Base-by-base conservation (phyloP, 306 rosid species). In the Geum urbanum region DNA sequence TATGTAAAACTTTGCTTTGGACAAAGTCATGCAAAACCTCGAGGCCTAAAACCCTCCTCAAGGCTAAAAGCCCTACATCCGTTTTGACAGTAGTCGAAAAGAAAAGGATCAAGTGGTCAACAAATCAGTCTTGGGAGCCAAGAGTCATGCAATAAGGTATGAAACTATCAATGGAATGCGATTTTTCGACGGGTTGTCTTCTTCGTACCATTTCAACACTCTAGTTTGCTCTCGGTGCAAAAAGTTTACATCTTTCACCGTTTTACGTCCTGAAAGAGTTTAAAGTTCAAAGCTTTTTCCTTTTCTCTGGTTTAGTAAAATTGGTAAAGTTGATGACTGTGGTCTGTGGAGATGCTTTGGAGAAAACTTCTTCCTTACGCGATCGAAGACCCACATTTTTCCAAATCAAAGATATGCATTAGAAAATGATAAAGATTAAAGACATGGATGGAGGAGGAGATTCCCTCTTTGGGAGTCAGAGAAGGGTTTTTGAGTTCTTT, bases 341-440 rank as follows among this genome's bases (percentile, higher is more conserved):
- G 77, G 27, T 0, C 27, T 24, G 77, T 76, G 77, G 82, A 85
- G 85, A 79, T 83, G 87, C 87, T 86, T 83, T 65, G 39, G 79
- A 57, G 79, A 80, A 70, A 60, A 73, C 96, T 92, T 92, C 84
- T 65, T 66, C 89, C 88, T 92, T 84, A 77, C 88, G 84, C 82
- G 87, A 73, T 69, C 69, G 84, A 72, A 51, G 81, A 53, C 71
- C 54, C 69, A 65, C 74, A 66, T 45, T 71, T 16, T 32, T 52
- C 37, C 8, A 54, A 75, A 76, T 71, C 49, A 78, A 80, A 82
- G 59, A 57, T 74, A 74, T 55, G 62, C 22, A 73, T 76, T 75
- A 75, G 71, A 81, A 76, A 66, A 67, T 67, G 67, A 37, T 71
- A 75, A 80, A 81, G 78, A 79, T 43, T 43, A 43, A 32, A 53